These are phyloP conservation scores for Aspergillus niger DNA, from an alignment of 2,329 filamentous ascomycete species.

Conservation along the genomic window DNA sequence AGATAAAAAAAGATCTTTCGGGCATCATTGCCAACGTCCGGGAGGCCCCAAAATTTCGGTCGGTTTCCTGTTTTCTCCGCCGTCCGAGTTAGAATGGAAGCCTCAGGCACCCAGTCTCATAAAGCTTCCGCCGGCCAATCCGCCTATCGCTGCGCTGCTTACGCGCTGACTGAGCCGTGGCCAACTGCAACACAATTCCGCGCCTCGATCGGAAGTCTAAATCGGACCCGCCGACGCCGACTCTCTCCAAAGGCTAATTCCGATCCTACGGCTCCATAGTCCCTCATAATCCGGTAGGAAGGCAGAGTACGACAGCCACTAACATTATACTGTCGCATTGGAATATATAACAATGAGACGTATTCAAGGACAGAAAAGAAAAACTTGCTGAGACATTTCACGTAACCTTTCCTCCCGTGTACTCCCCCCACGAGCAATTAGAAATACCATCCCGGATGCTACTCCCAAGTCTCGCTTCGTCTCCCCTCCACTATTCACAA, in stretches of 20 bases:
- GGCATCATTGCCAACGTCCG: constrained; percentile 1
- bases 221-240: background rate
- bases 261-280: background rate
- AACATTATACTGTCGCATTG: constrained; percentile 1
- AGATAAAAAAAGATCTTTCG: constrained; percentile 1
- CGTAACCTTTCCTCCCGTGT: background rate
- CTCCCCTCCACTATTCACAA: background rate
- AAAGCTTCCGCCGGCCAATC: background rate
- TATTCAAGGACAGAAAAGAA: constrained; percentile 1
- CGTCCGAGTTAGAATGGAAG: constrained; percentile 24
- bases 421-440: background rate
- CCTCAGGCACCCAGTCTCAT: constrained; percentile 28
- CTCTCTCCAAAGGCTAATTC: background rate
- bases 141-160: background rate
- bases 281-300: background rate
- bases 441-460: background rate
- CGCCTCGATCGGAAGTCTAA: background rate
- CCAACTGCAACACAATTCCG: background rate
- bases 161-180: background rate
- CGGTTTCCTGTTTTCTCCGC: constrained; percentile 36
- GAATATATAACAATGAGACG: constrained; percentile 3
- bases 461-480: background rate
- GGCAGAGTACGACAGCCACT: background rate
- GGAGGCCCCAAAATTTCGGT: constrained; percentile 33
- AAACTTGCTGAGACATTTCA: constrained; percentile 5